These are phyloP conservation scores for Eutrema salsugineum DNA, from an alignment of 441 rosid species.

Conservation along the genomic window DNA sequence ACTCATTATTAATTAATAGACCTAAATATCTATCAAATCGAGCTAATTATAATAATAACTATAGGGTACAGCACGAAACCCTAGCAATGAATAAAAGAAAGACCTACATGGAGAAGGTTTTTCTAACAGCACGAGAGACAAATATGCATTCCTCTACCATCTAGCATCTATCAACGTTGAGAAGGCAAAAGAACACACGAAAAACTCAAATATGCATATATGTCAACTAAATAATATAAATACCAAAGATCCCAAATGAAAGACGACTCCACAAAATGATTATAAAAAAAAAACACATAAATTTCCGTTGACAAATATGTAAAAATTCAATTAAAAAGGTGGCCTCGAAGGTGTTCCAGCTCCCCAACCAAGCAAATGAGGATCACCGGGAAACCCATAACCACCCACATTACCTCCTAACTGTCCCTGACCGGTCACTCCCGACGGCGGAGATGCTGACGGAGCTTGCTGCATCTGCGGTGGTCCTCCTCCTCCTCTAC, in stretches of 20 bases:
- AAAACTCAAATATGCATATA: conserved; percentile 17
- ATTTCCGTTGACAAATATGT: not conserved
- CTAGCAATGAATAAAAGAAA: conserved; percentile 26
- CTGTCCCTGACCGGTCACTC: conserved; percentile 53
- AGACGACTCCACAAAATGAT: conserved; percentile 24
- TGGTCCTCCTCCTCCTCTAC: conserved; percentile 24
- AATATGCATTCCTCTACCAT: conserved; percentile 16
- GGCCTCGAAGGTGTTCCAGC: conserved; percentile 55
- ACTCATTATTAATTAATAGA: not conserved
- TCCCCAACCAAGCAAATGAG: conserved; percentile 56
- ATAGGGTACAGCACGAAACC: conserved; percentile 15
- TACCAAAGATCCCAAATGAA: conserved; percentile 27
- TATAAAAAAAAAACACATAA: conserved; percentile 19
- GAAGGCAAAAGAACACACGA: not conserved
- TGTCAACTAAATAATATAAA: conserved; percentile 15
- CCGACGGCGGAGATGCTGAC: conserved; percentile 56
- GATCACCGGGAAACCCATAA: conserved; percentile 57
- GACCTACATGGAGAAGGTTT: conserved; percentile 1
- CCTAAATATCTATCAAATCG: not conserved
- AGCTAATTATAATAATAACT: conserved; percentile 10
- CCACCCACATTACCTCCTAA: conserved; percentile 45
- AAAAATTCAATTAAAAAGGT: conserved; percentile 39
- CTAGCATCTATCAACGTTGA: not conserved
- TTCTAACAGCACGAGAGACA: conserved; percentile 5
- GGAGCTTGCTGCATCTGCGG: conserved; percentile 38